Base-by-base conservation (phyloP, 164 flowering plant species). In the Echeveria elegans region DNA sequence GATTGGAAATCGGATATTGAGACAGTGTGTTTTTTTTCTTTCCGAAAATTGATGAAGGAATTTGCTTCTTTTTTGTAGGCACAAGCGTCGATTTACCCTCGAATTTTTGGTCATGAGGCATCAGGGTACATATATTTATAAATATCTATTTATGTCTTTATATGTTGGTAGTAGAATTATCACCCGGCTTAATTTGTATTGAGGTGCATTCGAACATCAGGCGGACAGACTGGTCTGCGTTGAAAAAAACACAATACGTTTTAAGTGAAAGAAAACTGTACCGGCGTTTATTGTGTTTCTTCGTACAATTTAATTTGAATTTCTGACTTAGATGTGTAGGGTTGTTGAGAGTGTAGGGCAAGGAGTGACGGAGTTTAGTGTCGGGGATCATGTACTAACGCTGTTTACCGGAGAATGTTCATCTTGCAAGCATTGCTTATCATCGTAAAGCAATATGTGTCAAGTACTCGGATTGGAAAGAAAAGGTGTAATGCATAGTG, bases 51-150 rank as follows among this genome's bases (percentile, higher is more conserved):
- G 24, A 7, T 26, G 30, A 23, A 29, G 34, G 53, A 67, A 37
- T 15, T 1, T 32, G 12, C 26, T 18, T 67, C 5, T n/a, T 43
- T 69, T 73, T 15, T 79, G 74, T 86, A 85, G 99, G 84, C 77
- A 29, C 74, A 69, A 5, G 73, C 83, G 29, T 72, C 72, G 50
- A 56, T 88, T 37, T 91, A 84, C 75, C 99, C 99, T 78, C 88
- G 96, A 65, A 89, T 94, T 66, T 91, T 89, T 70, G 99, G 99
- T 45, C 96, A 94, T 71, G 99, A 94, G 84, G 99, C 99, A 68
- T 75, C 99, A 56, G 99, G 97, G 97, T 93, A 38, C 61, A 64
- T 77, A 4, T 31, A 32, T 29, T 1, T 5, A 0, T 63, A 30
- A 64, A 34, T 62, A 37, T 31, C 11, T 5, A 64, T 41, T 19